A percentile compares a stretch with the other conserved stretches of the same genome.
Evolutionary conservation across 805 yeast species (phyloP).

Genomic region (Metschnikowia koreensis): DNA sequence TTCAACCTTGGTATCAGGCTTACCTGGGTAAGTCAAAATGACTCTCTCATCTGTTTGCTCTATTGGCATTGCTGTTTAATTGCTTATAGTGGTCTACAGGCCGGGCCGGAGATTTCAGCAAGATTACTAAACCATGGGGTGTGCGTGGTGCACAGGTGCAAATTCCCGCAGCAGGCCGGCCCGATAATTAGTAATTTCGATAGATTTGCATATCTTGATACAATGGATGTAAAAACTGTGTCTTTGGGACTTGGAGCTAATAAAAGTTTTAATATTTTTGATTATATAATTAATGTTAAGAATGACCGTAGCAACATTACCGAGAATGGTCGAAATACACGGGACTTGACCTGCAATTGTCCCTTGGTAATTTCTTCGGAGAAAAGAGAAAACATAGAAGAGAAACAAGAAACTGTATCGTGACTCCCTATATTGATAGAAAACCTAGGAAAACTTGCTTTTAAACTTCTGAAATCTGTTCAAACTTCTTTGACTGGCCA

Average conservation of each 20-base stretch:
- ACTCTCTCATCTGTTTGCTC: constrained; percentile 67
- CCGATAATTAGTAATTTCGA: background rate
- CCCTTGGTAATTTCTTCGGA: background rate
- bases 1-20: constrained; percentile 54
- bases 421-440: background rate
- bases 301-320: background rate
- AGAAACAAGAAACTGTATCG: too few species aligned
- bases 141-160: constrained; percentile 6
- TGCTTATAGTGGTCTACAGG: too few species aligned
- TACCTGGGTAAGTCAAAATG: constrained; percentile 52
- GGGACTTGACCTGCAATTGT: constrained; percentile 2
- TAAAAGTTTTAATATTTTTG: too few species aligned
- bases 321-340: background rate
- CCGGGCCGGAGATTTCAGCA: background rate
- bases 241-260: too few species aligned
- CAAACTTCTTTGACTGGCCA: constrained; percentile 22
- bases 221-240: too few species aligned
- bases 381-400: background rate
- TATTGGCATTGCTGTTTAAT: constrained; percentile 49
- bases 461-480: constrained; percentile 36
- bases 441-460: constrained; percentile 23
- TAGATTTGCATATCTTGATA: too few species aligned
- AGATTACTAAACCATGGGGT: background rate
- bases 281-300: background rate
- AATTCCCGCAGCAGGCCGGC: background rate